Percentiles rank a stretch among this genome's conserved stretches.
Conservation (phyloP, 495 filamentous ascomycete species). For the Penicillium paxilli region DNA sequence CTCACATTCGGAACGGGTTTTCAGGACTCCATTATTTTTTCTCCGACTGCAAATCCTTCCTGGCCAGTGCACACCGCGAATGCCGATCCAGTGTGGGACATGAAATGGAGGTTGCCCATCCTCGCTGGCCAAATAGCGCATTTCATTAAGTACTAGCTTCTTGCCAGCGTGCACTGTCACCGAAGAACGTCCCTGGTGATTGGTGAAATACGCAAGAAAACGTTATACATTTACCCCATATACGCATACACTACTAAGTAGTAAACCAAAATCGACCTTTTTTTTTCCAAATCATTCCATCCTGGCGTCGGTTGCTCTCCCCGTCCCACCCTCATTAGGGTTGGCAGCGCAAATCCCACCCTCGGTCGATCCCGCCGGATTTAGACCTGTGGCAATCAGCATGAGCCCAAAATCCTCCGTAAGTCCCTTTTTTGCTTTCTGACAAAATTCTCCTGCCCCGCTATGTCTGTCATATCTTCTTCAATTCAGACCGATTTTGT, state of each 20-base stretch:
- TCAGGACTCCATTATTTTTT: background rate
- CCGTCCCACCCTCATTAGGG: constrained; percentile 11
- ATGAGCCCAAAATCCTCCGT: constrained; percentile 26
- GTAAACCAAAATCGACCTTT: background rate
- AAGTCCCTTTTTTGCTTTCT: constrained; percentile 4
- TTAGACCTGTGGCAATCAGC: constrained; percentile 5
- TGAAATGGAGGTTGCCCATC: constrained; percentile 16
- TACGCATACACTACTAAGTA: background rate
- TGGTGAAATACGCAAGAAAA: background rate
- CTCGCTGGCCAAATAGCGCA: constrained; percentile 2
- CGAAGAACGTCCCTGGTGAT: background rate
- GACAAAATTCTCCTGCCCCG: background rate
- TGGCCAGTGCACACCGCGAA: constrained; percentile 1
- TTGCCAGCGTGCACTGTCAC: constrained; percentile 5
- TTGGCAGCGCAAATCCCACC: constrained; percentile 7
- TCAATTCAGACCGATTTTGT: background rate
- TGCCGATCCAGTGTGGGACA: constrained; percentile 14
- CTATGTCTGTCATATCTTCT: background rate
- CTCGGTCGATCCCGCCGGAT: constrained; percentile 8
- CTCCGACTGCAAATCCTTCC: background rate
- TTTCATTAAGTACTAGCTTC: constrained; percentile 11
- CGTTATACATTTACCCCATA: background rate
- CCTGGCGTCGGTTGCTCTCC: constrained; percentile 2
- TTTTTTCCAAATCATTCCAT: too few species aligned
- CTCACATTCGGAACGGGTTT: background rate